Conservation (phyloP, 768 basidiomycete species). For the Hortiboletus campestris region DNA sequence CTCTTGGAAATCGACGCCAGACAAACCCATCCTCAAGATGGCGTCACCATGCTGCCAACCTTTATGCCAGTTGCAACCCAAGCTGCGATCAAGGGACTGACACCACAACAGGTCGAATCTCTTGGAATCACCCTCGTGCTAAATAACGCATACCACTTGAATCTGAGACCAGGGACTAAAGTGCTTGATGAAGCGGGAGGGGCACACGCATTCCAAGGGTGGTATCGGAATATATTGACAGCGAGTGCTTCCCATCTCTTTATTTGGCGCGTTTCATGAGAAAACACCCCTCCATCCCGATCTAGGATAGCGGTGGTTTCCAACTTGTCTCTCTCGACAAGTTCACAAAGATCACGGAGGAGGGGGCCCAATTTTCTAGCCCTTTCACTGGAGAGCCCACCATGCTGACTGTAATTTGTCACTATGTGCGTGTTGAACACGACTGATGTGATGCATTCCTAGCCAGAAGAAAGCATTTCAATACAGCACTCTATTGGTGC, state of each 20-base stretch:
- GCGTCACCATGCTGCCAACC: conserved; percentile 78
- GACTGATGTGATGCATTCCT: conserved; percentile 7
- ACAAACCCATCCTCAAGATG: conserved; percentile 47
- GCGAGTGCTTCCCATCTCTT: conserved; percentile 38
- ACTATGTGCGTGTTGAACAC: background rate
- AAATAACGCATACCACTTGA: conserved; percentile 90
- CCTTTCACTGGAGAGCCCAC: conserved; percentile 87
- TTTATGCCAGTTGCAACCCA: conserved; percentile 96
- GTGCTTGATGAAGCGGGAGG: conserved; percentile 75
- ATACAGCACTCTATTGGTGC: conserved; percentile 90
- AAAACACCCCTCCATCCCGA: background rate
- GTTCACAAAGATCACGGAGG: conserved; percentile 83
- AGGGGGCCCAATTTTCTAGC: conserved; percentile 82
- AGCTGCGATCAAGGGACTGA: conserved; percentile 89
- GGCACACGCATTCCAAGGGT: conserved; percentile 88
- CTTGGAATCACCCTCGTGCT: conserved; percentile 81
- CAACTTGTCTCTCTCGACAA: conserved; percentile 83
- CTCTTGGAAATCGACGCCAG: conserved; percentile 1
- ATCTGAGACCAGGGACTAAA: conserved; percentile 77
- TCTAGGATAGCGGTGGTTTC: conserved; percentile 86
- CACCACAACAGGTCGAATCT: conserved; percentile 77
- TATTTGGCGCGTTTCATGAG: background rate
- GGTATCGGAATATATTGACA: conserved; percentile 82
- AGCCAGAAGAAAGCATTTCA: conserved; percentile 91
- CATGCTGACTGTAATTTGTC: conserved; percentile 70